Evolutionary conservation across 2,329 filamentous ascomycete genomes (phyloP), one percentile per base, ranked within the genome.

Genomic region (Basipetospora chlamydospora): DNA sequence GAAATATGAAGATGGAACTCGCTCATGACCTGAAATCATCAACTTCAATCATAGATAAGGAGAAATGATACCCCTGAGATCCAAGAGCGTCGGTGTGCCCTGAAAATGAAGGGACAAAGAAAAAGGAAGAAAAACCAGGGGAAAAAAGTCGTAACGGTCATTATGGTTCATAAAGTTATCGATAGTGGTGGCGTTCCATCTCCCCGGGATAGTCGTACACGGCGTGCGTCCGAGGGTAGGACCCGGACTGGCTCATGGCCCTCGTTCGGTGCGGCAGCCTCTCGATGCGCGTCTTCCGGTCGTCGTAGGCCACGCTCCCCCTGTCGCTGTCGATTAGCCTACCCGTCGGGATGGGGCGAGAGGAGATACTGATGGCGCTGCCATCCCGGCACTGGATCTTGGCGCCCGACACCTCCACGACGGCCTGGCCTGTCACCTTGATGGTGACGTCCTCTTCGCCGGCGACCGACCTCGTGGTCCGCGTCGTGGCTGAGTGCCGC

Each of bases 371-470:
- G 45, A 78, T 70, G 46, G 75, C 71, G 16, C 71, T 70, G 26
- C 71, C 72, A 34, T 73, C 67, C 26, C 51, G 58, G 48, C 69
- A 74, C 44, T 70, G 63, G 46, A 78, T 73, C 49, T 73, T 67
- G 8, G 71, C 60, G 20, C 66, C 65, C 26, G 66, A 66, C 18
- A 75, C 61, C 43, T 67, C 65, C 39, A 78, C 63, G 16, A 66
- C 59, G n/a, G 70, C 65, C 22, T 59, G 60, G 10, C 69, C 70
- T 17, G 63, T 67, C 32, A 78, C 60, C 44, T 70, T 70, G 50
- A 78, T 76, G 12, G 70, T 77, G 39, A 76, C 59, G 42, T 76
- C 70, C 26, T 77, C 70, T 38, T 70, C 66, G 12, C 44, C 43
- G 3, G 53, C 54, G 4, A 54, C 59, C 6, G 67, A 70, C 23